These are phyloP conservation scores for Beauveria medogensis DNA, from an alignment of 2,329 filamentous ascomycete species.

Conservation along the genomic window DNA sequence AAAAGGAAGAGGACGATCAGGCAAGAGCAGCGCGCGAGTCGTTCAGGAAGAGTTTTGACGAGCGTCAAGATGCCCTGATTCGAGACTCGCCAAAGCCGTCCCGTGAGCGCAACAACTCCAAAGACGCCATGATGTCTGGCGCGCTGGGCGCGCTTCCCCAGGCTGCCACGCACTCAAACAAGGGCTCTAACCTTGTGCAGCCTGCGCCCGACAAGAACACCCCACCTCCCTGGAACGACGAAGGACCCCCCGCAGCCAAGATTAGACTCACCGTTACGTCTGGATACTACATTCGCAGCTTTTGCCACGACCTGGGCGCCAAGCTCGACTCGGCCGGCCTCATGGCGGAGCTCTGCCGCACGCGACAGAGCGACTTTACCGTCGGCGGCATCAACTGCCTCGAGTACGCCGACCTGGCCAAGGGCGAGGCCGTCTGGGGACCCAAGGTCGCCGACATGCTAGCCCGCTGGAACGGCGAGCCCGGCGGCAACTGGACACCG, in stretches of 20 bases:
- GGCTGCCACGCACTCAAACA: conserved; percentile 25
- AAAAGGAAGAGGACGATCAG: conserved; percentile 46
- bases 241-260: conserved; percentile 66
- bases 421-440: conserved; percentile 75
- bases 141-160: conserved; percentile 45
- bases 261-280: conserved; percentile 90
- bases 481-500: conserved; percentile 19
- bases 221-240: conserved; percentile 49
- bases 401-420: conserved; percentile 67
- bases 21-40: conserved; percentile 48
- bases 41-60: conserved; percentile 51
- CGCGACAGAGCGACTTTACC: conserved; percentile 72
- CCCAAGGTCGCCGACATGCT: conserved; percentile 55
- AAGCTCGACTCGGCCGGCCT: conserved; percentile 74
- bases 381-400: conserved; percentile 64
- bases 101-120: conserved; percentile 15
- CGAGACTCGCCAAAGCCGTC: conserved; percentile 33
- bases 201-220: conserved; percentile 37
- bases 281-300: conserved; percentile 91
- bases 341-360: conserved; percentile 78
- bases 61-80: conserved; percentile 49
- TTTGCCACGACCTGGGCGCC: conserved; percentile 84
- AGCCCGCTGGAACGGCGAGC: conserved; percentile 32
- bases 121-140: conserved; percentile 48
- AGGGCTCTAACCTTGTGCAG: conserved; percentile 47